phyloP scores from a whole-genome alignment of 108 stramenopile genomes.

The Aurantiochytrium sp. region DNA sequence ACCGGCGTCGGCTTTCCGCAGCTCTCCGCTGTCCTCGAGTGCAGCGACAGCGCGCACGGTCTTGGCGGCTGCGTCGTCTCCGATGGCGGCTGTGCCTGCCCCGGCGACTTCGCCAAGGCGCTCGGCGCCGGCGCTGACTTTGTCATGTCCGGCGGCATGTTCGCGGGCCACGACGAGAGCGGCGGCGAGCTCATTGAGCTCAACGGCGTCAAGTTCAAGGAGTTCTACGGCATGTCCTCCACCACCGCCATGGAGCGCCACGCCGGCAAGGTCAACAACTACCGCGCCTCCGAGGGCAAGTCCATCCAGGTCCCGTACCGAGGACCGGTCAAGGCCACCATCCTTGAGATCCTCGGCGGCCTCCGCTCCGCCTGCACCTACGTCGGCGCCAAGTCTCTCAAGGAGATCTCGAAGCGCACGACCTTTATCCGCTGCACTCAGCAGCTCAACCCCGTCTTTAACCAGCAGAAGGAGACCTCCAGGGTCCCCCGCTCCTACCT shows the following conservation, averaged over 20 bases:
- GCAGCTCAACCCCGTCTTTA: conserved; percentile 54
- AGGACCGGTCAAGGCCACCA: conserved; percentile 48
- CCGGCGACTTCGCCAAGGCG: conserved; percentile 56
- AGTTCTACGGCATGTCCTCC: conserved; percentile 60
- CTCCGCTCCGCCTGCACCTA: conserved; percentile 58
- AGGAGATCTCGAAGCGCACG: conserved; percentile 56
- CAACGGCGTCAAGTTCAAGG: conserved; percentile 37
- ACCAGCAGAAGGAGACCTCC: conserved; percentile 9
- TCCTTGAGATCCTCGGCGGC: conserved; percentile 57
- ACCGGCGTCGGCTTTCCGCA: conserved; percentile 60
- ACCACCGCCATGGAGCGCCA: conserved; percentile 57
- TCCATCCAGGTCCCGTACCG: conserved; percentile 45
- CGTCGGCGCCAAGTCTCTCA: conserved; percentile 51
- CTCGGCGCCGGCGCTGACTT: conserved; percentile 57
- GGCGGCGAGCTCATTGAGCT: conserved; percentile 48
- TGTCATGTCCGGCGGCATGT: conserved; percentile 60
- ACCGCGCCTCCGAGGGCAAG: conserved; percentile 59
- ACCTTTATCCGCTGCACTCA: conserved; percentile 56
- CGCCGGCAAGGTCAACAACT: conserved; percentile 54
- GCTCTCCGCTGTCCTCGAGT: conserved; percentile 50
- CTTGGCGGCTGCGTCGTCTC: conserved; percentile 48
- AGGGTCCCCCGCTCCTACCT: background rate
- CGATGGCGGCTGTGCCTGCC: conserved; percentile 55
- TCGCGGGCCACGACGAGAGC: conserved; percentile 55
- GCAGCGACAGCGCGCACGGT: conserved; percentile 56